phyloP scores from a whole-genome alignment of 805 yeast species.

The Candida multigemmis region DNA sequence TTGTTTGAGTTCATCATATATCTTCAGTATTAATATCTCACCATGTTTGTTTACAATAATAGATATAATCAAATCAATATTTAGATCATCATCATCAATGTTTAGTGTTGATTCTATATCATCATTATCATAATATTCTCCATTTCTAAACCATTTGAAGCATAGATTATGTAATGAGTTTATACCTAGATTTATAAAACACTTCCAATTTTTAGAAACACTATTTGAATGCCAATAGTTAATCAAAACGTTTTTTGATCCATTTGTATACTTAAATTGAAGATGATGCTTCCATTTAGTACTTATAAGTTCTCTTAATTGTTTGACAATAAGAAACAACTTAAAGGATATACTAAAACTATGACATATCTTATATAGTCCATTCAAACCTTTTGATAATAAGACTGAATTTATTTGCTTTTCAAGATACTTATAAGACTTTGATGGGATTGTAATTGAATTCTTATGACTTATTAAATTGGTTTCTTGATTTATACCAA shows the following conservation, averaged over 20 bases:
- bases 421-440: slow-evolving; percentile 38
- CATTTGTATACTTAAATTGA: slow-evolving; percentile 48
- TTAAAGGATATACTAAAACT: slow-evolving; percentile 57
- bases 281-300: slow-evolving; percentile 55
- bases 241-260: slow-evolving; percentile 40
- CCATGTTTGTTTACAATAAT: slow-evolving; percentile 30
- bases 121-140: slow-evolving; percentile 21
- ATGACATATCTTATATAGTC: slow-evolving; percentile 48
- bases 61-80: slow-evolving; percentile 25
- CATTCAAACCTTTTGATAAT: slow-evolving; percentile 34
- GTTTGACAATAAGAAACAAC: slow-evolving; percentile 50
- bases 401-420: slow-evolving; percentile 46
- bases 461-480: slow-evolving; percentile 17
- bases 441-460: slow-evolving; percentile 20
- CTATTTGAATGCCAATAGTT: slow-evolving; percentile 52
- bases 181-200: slow-evolving; percentile 57
- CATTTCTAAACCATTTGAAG: slow-evolving; percentile 58
- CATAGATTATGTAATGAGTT: slow-evolving; percentile 37
- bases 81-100: slow-evolving; percentile 15
- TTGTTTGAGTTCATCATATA: slow-evolving; percentile 9
- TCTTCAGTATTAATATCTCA: slow-evolving; percentile 18
- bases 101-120: slow-evolving; percentile 5
- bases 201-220: slow-evolving; percentile 36
- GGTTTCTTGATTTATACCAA: slow-evolving; percentile 35
- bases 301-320: slow-evolving; percentile 36